Conservation (phyloP, 306 rosid species). For the Dryas octopetala region DNA sequence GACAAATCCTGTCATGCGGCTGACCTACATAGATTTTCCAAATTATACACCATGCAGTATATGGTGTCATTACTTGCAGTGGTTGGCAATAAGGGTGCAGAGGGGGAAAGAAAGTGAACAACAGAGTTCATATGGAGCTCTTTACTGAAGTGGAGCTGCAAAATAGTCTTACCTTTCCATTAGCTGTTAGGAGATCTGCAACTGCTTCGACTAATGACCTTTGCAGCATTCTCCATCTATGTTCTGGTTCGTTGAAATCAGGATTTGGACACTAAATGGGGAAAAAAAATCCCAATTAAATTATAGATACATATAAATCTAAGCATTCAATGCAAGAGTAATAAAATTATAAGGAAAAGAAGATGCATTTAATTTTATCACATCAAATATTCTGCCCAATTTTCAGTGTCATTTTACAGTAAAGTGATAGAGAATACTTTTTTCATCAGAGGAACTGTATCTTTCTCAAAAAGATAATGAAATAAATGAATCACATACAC, state of each 20-base stretch:
- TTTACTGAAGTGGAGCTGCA: constrained; percentile 9
- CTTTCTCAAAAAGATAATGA: background rate
- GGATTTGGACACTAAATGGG: constrained; percentile 79
- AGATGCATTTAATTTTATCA: constrained; percentile 4
- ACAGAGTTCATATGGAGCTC: background rate
- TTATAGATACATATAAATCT: background rate
- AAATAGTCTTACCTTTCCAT: constrained; percentile 64
- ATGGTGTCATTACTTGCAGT: background rate
- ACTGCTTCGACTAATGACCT: constrained; percentile 76
- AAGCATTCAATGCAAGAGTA: background rate
- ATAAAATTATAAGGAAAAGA: background rate
- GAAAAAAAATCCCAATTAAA: background rate
- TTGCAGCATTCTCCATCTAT: constrained; percentile 94
- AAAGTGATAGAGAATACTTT: background rate
- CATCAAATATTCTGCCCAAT: background rate
- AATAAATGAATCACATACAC: background rate
- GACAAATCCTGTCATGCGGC: background rate
- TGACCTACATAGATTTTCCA: background rate
- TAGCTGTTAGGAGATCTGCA: constrained; percentile 53
- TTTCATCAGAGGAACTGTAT: background rate
- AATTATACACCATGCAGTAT: background rate
- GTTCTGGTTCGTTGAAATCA: constrained; percentile 76
- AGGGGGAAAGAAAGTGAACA: background rate
- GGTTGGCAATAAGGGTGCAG: background rate
- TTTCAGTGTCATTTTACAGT: background rate